Evolutionary conservation across 2,329 filamentous ascomycete species (phyloP).

Genomic region (Xylaria digitata): DNA sequence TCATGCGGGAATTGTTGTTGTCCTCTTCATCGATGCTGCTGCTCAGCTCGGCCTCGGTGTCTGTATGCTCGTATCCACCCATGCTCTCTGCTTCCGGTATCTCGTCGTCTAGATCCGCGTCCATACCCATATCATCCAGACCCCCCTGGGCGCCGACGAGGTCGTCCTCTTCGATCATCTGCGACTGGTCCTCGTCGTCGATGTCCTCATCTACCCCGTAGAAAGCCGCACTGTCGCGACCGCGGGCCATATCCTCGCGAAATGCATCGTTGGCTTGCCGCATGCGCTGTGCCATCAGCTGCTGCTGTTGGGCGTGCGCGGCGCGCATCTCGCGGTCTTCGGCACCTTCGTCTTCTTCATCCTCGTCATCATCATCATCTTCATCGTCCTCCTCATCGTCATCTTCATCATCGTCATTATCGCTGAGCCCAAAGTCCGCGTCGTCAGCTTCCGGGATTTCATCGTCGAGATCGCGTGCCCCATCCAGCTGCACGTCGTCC

Average conservation of each 20-base stretch:
- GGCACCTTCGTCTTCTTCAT: constrained; percentile 50
- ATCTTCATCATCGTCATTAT: constrained; percentile 55
- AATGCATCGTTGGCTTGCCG: constrained; percentile 71
- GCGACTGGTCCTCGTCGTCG: constrained; percentile 66
- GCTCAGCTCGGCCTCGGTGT: constrained; percentile 74
- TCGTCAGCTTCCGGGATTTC: constrained; percentile 76
- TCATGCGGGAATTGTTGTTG: constrained; percentile 39
- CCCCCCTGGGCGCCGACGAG: constrained; percentile 55
- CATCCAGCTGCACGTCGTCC: constrained; percentile 67
- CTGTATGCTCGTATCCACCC: constrained; percentile 80
- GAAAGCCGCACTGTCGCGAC: constrained; percentile 60
- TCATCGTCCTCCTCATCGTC: constrained; percentile 52
- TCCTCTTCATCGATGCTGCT: constrained; percentile 58
- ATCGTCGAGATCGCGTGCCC: constrained; percentile 73
- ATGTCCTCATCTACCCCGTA: constrained; percentile 66
- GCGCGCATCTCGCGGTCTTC: constrained; percentile 47
- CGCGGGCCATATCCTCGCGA: constrained; percentile 66
- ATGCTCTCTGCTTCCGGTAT: constrained; percentile 71
- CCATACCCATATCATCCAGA: constrained; percentile 65
- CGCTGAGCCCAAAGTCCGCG: constrained; percentile 62
- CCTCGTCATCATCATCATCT: constrained; percentile 53
- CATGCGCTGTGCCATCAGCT: constrained; percentile 63
- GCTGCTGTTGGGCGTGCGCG: constrained; percentile 58
- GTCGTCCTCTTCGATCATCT: constrained; percentile 73
- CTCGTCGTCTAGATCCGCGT: constrained; percentile 76